Conservation (phyloP, 148 eudicot genomes). For the Spergularia marina region DNA sequence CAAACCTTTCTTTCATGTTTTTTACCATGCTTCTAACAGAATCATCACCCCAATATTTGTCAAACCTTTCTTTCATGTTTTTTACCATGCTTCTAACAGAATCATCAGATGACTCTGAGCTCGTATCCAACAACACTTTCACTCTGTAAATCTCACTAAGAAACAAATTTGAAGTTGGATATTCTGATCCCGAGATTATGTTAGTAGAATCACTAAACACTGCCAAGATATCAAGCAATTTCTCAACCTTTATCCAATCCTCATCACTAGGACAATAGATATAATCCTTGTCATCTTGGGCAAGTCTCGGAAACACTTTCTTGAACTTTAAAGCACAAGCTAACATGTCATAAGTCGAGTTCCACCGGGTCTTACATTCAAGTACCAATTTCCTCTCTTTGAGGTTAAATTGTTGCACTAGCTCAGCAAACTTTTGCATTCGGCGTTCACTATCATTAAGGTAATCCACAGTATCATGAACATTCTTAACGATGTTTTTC, state of each 20-base stretch:
- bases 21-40: no score
- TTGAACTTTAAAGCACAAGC: conserved; percentile 9
- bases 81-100: neutral
- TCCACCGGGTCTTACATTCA: conserved; percentile 24
- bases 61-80: conserved; percentile 14
- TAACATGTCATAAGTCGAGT: conserved; percentile 26
- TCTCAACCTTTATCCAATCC: neutral
- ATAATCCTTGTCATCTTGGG: no score
- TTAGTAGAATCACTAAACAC: conserved; percentile 3
- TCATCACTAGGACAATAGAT: no score
- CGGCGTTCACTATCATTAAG: neutral
- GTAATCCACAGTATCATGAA: conserved; percentile 21
- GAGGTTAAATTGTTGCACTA: neutral
- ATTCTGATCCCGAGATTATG: conserved; percentile 12
- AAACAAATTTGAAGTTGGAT: conserved; percentile 14
- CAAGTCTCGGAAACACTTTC: no score
- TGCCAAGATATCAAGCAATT: conserved; percentile 11
- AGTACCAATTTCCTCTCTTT: conserved; percentile 8
- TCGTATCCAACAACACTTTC: neutral
- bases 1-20: no score
- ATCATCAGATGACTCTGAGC: neutral
- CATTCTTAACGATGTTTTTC: neutral
- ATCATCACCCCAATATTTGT: conserved; percentile 4
- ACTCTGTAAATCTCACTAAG: neutral
- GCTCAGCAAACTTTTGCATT: neutral